Evolutionary conservation across 1,284 basidiomycete species (phyloP), one percentile per base, ranked within the genome.

Genomic region (Irpex rosettiformis): DNA sequence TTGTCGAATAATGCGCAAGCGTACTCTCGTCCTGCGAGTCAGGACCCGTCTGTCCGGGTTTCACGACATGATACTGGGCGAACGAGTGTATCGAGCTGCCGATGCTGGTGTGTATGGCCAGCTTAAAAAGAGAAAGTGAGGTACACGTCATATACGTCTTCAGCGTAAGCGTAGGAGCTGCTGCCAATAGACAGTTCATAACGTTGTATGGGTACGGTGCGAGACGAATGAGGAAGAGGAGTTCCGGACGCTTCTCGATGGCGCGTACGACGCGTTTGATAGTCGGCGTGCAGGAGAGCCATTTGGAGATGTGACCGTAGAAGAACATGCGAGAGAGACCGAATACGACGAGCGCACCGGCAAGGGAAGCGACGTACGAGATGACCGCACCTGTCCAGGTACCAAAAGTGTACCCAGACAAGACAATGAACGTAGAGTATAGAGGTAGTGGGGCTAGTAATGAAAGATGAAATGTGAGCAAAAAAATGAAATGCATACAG

Each of bases 171-270:
- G 86, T 85, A n/a, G 88, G 86, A 11, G 90, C 86, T n/a, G 90
- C 89, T 2, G 92, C 92, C 33, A 94, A 82, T 47, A 94, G 82
- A 66, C 89, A 91, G 75, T 94, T 94, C 86, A 94, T 91, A 67
- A 94, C 87, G 73, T 94, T 94, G 77, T 89, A 91, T 0, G 89
- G 89, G 69, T 91, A 91, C 3, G 89, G 89, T 18, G 90, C 92
- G 53, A 94, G 79, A 56, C 92, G 89, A 65, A 94, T 89, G 62
- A 94, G 84, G 77, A 94, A 93, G 53, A 94, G 83, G 5, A 94
- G 79, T 68, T 85, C 85, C 1, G 93, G 92, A 55, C 85, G 84
- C 73, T 87, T 89, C 78, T 94, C 93, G 67, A 94, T 91, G n/a
- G 92, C 92, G 42, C 86, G 82, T 5, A 94, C 88, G 59, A 91